Evolutionary conservation across 192 early-diverging fungal genomes (phyloP), one percentile per base, ranked within the genome.

Genomic region (Allomyces javanicus): DNA sequence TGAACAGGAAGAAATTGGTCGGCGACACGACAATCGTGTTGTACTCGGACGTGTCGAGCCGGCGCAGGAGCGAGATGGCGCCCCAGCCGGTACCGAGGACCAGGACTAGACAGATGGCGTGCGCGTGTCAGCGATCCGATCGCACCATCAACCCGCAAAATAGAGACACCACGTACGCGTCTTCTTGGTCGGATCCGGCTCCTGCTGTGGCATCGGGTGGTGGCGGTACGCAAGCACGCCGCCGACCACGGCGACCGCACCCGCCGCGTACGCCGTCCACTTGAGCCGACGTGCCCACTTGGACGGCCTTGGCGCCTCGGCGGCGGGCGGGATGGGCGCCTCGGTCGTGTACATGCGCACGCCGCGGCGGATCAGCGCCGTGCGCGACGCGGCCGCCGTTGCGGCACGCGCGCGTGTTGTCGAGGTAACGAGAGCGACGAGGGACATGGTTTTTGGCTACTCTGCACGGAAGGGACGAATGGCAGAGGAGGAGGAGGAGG

Each of bases 1-100:
- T 79, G 73, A 83, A 85, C 67, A 95, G 76, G 73, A 95, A 95
- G 74, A 93, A 95, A 78, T 92, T 93, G 66, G 88, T 79, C 65
- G 90, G 89, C 24, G 84, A 86, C 12, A 89, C 83, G 1, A 89
- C 77, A 1, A 84, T 71, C 74, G 50, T 58, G 50, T 58, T 58
- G 50, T 58, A 58, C 50, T 58, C 50, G 17, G 50, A 58, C 50
- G 50, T 58, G 17, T 58, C 50, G 50, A 58, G 12, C 50, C 50
- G 50, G 17, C 21, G 50, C 50, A 58, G 50, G 17, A 58, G 50
- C 50, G 50, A 58, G 17, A 58, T n/a, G 17, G 50, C 50, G 50
- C 50, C 50, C 50, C 50, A 58, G 9, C 50, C 50, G 17, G 50
- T 58, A 14, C 50, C 50, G 17, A 58, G 50, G 17, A 58, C 50